Percentiles rank a stretch among this genome's conserved stretches.
phyloP scores from a whole-genome alignment of 2,329 filamentous ascomycete genomes.

The Tolypocladium ovalisporum region DNA sequence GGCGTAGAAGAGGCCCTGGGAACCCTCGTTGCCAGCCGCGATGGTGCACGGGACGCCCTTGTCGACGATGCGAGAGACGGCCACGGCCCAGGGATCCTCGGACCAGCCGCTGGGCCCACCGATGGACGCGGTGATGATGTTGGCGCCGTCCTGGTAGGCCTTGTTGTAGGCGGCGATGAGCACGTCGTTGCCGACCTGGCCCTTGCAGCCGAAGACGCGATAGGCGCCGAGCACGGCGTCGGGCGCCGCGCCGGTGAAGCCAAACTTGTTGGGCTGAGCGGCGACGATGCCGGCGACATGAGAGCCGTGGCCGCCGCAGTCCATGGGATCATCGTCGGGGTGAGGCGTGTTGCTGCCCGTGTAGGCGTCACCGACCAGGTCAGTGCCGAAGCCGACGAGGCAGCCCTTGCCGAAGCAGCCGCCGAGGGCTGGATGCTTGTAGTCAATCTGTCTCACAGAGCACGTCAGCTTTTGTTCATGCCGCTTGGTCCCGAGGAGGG shows the following conservation, averaged over 20 bases:
- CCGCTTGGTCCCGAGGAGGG: not conserved
- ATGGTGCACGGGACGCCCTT: constrained; percentile 41
- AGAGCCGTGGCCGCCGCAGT: constrained; percentile 48
- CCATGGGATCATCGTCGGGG: constrained; percentile 41
- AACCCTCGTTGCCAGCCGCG: constrained; percentile 41
- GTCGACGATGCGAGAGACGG: constrained; percentile 40
- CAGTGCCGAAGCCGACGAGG: constrained; percentile 45
- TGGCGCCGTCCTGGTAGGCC: constrained; percentile 48
- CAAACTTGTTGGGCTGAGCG: constrained; percentile 39
- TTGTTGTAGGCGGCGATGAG: constrained; percentile 48
- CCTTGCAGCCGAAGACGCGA: constrained; percentile 45
- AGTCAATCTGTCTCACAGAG: constrained; percentile 36
- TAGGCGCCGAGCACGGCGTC: constrained; percentile 45
- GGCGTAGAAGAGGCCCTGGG: constrained; percentile 35
- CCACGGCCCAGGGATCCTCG: constrained; percentile 38
- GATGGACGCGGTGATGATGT: constrained; percentile 46
- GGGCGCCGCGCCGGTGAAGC: constrained; percentile 47
- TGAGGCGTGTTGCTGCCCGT: constrained; percentile 25
- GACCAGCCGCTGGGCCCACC: constrained; percentile 41
- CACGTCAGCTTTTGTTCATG: not conserved
- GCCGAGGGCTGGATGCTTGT: constrained; percentile 51
- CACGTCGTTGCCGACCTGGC: constrained; percentile 40
- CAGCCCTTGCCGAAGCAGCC: constrained; percentile 51
- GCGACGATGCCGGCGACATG: constrained; percentile 54
- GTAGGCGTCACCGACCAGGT: constrained; percentile 47